Evolutionary conservation across 78 protist genomes (phyloP).

Genomic region (Andalucia godoyi): DNA sequence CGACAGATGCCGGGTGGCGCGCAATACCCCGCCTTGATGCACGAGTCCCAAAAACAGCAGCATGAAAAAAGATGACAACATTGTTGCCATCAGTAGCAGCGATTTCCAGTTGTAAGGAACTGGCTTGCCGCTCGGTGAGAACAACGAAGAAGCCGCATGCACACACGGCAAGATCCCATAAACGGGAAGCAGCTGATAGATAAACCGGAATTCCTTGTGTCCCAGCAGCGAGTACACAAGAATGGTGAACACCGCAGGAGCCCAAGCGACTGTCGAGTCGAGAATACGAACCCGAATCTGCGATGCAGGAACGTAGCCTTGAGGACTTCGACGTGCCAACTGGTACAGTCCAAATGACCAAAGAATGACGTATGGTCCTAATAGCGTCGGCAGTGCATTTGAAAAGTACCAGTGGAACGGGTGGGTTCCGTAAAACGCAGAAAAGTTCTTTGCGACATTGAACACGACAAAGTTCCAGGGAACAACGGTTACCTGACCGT

Average conservation of each 20-base stretch:
- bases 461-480: constrained; percentile 42
- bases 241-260: background rate
- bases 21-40: no score
- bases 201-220: constrained; percentile 57
- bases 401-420: constrained; percentile 62
- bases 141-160: constrained; percentile 22
- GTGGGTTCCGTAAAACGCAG: constrained; percentile 55
- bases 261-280: background rate
- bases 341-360: background rate
- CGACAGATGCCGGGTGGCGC: no score
- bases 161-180: background rate
- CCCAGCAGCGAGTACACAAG: background rate
- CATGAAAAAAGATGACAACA: background rate
- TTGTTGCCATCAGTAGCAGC: no score
- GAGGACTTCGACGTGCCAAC: background rate
- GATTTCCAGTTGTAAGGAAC: no score
- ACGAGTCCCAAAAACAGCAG: background rate
- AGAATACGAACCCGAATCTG: background rate
- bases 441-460: constrained; percentile 30
- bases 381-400: constrained; percentile 32
- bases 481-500: constrained; percentile 7
- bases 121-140: no score
- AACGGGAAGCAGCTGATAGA: background rate
- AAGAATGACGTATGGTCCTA: background rate
- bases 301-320: background rate